A percentile compares a stretch with the other conserved stretches of the same genome.
These are phyloP conservation scores for Globisporangium radiosum DNA, from an alignment of 352 stramenopile genomes.

Conservation along the genomic window DNA sequence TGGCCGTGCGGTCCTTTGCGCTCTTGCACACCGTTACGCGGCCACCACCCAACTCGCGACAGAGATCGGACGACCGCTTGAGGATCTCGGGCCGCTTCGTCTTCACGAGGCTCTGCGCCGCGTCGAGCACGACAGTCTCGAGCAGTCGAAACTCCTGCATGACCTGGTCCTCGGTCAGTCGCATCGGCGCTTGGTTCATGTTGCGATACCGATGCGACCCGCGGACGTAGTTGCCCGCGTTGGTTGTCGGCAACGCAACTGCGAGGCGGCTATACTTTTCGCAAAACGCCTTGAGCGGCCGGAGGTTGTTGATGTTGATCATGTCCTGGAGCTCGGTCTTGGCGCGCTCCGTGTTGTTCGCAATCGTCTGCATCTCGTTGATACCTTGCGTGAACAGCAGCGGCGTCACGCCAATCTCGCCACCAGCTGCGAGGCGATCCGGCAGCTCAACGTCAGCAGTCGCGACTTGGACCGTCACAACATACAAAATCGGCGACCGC, in stretches of 20 bases:
- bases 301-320: slow-evolving; percentile 86
- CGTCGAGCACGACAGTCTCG: slow-evolving; percentile 62
- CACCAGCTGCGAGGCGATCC: slow-evolving; percentile 52
- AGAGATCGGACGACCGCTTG: slow-evolving; percentile 74
- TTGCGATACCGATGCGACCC: slow-evolving; percentile 46
- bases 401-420: slow-evolving; percentile 79
- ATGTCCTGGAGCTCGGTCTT: slow-evolving; percentile 88
- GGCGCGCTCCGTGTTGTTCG: slow-evolving; percentile 85
- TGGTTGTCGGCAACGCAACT: slow-evolving; percentile 37
- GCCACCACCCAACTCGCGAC: slow-evolving; percentile 83
- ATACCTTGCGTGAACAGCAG: slow-evolving; percentile 90
- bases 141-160: slow-evolving; percentile 58
- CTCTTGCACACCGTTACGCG: slow-evolving; percentile 96
- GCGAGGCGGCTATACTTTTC: slow-evolving; percentile 74
- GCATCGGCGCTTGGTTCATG: slow-evolving; percentile 41
- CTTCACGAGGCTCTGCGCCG: slow-evolving; percentile 79
- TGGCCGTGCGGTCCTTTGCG: slow-evolving; percentile 96
- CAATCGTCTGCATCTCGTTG: slow-evolving; percentile 94
- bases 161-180: slow-evolving; percentile 70
- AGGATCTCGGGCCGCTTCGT: slow-evolving; percentile 83
- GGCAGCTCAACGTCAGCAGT: slow-evolving; percentile 73
- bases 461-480: slow-evolving; percentile 75
- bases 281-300: slow-evolving; percentile 73
- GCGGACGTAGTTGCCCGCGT: slow-evolving; percentile 14
- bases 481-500: slow-evolving; percentile 71